Evolutionary conservation across 2,329 filamentous ascomycete genomes (phyloP).

Genomic region (Colletotrichum zoysiae): DNA sequence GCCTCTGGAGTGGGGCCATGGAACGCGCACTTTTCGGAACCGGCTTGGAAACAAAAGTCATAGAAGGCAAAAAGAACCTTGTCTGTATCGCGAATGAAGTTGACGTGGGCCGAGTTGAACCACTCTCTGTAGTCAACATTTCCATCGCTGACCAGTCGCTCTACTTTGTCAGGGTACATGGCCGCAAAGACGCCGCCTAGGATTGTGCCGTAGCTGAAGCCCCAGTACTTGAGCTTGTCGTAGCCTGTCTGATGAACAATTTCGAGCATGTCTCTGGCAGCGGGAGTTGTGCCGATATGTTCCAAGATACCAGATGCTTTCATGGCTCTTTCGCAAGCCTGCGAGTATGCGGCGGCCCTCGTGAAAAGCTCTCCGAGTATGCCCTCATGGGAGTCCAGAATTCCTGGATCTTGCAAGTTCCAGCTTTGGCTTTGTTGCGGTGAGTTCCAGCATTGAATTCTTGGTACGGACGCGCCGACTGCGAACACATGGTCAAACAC

Average conservation of each 20-base stretch:
- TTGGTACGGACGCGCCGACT: conserved; percentile 63
- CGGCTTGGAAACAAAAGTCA: conserved; percentile 64
- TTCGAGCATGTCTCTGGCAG: conserved; percentile 62
- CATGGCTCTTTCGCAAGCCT: conserved; percentile 57
- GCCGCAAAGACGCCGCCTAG: conserved; percentile 65
- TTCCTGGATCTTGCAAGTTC: conserved; percentile 58
- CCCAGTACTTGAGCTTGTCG: conserved; percentile 64
- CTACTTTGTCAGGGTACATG: conserved; percentile 64
- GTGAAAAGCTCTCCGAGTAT: conserved; percentile 60
- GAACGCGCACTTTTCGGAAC: conserved; percentile 61
- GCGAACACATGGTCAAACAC: neutral
- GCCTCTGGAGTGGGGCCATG: conserved; percentile 51
- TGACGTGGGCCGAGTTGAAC: conserved; percentile 59
- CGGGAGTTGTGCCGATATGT: conserved; percentile 59
- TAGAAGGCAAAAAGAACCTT: conserved; percentile 66
- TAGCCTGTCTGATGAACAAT: conserved; percentile 58
- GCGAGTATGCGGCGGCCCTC: conserved; percentile 56
- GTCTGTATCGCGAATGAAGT: conserved; percentile 67
- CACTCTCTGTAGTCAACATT: conserved; percentile 69
- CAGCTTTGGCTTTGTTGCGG: conserved; percentile 57
- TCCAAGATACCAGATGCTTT: conserved; percentile 52
- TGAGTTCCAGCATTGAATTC: conserved; percentile 64
- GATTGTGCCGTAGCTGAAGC: conserved; percentile 67
- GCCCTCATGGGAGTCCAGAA: conserved; percentile 61
- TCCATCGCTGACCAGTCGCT: conserved; percentile 64